Conservation (phyloP, 2,329 filamentous ascomycete species). For the Ascochyta lentis region DNA sequence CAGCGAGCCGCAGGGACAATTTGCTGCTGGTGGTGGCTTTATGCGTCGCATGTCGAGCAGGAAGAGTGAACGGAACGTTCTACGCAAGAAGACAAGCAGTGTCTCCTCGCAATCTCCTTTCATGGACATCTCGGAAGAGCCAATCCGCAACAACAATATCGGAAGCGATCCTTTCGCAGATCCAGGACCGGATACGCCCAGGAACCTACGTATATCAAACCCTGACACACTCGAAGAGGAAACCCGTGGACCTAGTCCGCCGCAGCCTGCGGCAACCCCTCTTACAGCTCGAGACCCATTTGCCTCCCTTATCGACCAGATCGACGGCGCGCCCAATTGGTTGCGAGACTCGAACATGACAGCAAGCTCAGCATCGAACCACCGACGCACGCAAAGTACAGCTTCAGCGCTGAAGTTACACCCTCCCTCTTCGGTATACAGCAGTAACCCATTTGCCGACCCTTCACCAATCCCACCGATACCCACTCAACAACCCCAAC, state of each 20-base stretch:
- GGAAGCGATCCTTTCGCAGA: slow-evolving; percentile 39
- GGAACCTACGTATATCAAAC: slow-evolving; percentile 39
- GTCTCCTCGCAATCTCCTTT: slow-evolving; percentile 37
- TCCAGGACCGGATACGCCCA: slow-evolving; percentile 27
- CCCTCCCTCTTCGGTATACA: slow-evolving; percentile 38
- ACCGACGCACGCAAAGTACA: slow-evolving; percentile 40
- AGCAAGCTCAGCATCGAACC: slow-evolving; percentile 17
- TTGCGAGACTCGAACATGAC: slow-evolving; percentile 23
- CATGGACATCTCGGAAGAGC: slow-evolving; percentile 37
- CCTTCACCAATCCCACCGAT: slow-evolving; percentile 25
- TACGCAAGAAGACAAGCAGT: slow-evolving; percentile 42
- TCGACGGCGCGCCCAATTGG: slow-evolving; percentile 37
- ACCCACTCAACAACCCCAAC: slow-evolving; percentile 1
- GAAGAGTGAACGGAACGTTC: slow-evolving; percentile 39
- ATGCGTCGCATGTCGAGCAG: slow-evolving; percentile 41
- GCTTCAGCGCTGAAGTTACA: slow-evolving; percentile 41
- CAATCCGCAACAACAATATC: slow-evolving; percentile 29
- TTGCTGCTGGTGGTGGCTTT: slow-evolving; percentile 33
- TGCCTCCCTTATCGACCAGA: slow-evolving; percentile 37
- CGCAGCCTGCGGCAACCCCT: slow-evolving; percentile 35
- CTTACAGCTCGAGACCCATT: slow-evolving; percentile 37
- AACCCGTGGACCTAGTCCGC: slow-evolving; percentile 31
- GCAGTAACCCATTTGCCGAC: slow-evolving; percentile 39
- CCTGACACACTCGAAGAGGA: slow-evolving; percentile 9
- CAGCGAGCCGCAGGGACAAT: slow-evolving; percentile 38